These are phyloP conservation scores for Pichia sp. DNA, from an alignment of 1,139 yeast species.

Conservation along the genomic window DNA sequence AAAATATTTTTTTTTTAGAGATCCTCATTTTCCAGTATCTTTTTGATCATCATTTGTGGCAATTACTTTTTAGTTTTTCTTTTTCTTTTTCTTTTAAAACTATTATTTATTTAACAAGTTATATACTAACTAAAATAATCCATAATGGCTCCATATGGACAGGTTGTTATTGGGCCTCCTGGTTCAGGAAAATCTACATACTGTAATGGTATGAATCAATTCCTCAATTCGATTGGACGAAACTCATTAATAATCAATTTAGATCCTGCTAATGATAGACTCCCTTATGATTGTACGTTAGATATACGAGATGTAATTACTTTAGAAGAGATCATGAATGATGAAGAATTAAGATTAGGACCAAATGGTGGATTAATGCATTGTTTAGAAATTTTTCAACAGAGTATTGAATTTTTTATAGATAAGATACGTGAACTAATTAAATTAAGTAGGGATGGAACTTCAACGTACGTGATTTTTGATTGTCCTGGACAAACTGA, in stretches of 20 bases:
- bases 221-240: conserved; percentile 88
- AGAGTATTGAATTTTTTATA: conserved; percentile 50
- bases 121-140: no score
- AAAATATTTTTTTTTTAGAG: neutral
- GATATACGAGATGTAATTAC: conserved; percentile 87
- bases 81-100: no score
- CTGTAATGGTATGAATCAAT: conserved; percentile 87
- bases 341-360: conserved; percentile 57
- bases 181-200: conserved; percentile 97
- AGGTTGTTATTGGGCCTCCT: conserved; percentile 94
- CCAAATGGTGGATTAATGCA: conserved; percentile 95
- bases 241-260: conserved; percentile 75
- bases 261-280: conserved; percentile 89
- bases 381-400: conserved; percentile 64
- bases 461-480: conserved; percentile 68
- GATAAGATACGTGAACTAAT: conserved; percentile 53
- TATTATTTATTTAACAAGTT: no score
- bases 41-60: no score
- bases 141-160: conserved; percentile 72
- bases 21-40: neutral
- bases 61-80: neutral
- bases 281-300: conserved; percentile 76
- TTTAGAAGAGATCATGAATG: conserved; percentile 85
- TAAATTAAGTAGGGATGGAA: conserved; percentile 35
- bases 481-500: conserved; percentile 99